Conservation (phyloP, 2,329 filamentous ascomycete species). For the Mycosphaerelloides madeirae region DNA sequence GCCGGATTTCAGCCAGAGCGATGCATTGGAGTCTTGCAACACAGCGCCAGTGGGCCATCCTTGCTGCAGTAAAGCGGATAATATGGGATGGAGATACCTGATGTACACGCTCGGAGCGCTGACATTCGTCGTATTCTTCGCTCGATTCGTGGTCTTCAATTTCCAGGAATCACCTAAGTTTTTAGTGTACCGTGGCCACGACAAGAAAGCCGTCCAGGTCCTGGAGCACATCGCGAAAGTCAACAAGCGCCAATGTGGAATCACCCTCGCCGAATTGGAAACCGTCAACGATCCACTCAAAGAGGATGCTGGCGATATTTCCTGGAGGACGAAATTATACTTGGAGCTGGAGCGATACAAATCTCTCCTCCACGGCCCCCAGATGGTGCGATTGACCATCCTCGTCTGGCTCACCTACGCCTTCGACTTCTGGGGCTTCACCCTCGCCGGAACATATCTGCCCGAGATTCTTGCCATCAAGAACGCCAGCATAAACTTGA, state of each 20-base stretch:
- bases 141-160: slow-evolving; percentile 52
- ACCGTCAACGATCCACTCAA: slow-evolving; percentile 17
- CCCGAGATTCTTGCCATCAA: slow-evolving; percentile 50
- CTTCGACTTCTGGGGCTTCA: slow-evolving; percentile 50
- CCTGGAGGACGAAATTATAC: neutral
- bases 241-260: slow-evolving; percentile 35
- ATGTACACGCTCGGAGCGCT: slow-evolving; percentile 38
- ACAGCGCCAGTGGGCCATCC: slow-evolving; percentile 24
- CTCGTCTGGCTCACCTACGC: slow-evolving; percentile 50
- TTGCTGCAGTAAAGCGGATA: slow-evolving; percentile 37
- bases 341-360: slow-evolving; percentile 32
- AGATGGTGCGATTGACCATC: slow-evolving; percentile 44
- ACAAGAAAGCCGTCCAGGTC: slow-evolving; percentile 48
- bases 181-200: slow-evolving; percentile 50
- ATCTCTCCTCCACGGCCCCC: slow-evolving; percentile 40
- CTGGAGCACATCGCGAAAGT: slow-evolving; percentile 41
- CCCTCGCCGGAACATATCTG: slow-evolving; percentile 45
- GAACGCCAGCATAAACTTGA: slow-evolving; percentile 43
- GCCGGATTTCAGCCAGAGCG: slow-evolving; percentile 44
- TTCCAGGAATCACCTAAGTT: slow-evolving; percentile 60
- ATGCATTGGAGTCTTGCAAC: slow-evolving; percentile 43
- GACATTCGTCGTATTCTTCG: slow-evolving; percentile 44
- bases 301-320: neutral
- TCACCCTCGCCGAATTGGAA: slow-evolving; percentile 36
- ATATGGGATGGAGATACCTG: slow-evolving; percentile 45